phyloP scores from a whole-genome alignment of 176 grass and related monocot genomes.

The Musa itinerans region DNA sequence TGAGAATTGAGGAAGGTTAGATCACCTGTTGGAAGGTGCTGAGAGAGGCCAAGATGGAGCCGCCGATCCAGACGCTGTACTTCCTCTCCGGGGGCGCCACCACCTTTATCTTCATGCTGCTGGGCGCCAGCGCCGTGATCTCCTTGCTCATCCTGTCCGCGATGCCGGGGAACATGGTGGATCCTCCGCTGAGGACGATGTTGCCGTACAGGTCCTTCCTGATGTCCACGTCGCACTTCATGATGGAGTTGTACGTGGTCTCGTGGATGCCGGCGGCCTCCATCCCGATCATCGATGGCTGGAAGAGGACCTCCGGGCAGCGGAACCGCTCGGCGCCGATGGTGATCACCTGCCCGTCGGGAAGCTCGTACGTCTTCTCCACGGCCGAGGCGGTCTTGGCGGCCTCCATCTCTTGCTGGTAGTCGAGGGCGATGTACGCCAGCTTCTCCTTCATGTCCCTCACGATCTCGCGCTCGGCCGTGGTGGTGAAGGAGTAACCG shows the following conservation, averaged over 20 bases:
- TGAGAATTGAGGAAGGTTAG: background rate
- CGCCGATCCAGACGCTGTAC: slow-evolving; percentile 98
- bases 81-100: slow-evolving; percentile 85
- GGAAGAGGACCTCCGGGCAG: slow-evolving; percentile 96
- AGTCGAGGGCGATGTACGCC: slow-evolving; percentile 85
- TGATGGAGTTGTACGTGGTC: slow-evolving; percentile 98
- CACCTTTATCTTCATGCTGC: slow-evolving; percentile 99
- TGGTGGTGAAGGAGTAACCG: slow-evolving; percentile 95
- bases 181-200: slow-evolving; percentile 82
- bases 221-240: slow-evolving; percentile 98
- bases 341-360: slow-evolving; percentile 89
- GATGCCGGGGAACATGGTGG: slow-evolving; percentile 90
- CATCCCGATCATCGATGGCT: slow-evolving; percentile 95
- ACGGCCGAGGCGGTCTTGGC: slow-evolving; percentile 77
- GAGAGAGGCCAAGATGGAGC: slow-evolving; percentile 95
- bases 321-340: slow-evolving; percentile 88
- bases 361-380: slow-evolving; percentile 91
- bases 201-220: slow-evolving; percentile 96
- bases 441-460: slow-evolving; percentile 97
- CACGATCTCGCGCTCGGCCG: slow-evolving; percentile 92
- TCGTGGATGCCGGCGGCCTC: slow-evolving; percentile 96
- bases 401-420: slow-evolving; percentile 79
- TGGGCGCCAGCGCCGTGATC: slow-evolving; percentile 80
- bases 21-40: slow-evolving; percentile 94
- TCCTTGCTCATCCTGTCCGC: slow-evolving; percentile 97